phyloP scores from a whole-genome alignment of 257 asterid species.

The Ligustrum vulgare region DNA sequence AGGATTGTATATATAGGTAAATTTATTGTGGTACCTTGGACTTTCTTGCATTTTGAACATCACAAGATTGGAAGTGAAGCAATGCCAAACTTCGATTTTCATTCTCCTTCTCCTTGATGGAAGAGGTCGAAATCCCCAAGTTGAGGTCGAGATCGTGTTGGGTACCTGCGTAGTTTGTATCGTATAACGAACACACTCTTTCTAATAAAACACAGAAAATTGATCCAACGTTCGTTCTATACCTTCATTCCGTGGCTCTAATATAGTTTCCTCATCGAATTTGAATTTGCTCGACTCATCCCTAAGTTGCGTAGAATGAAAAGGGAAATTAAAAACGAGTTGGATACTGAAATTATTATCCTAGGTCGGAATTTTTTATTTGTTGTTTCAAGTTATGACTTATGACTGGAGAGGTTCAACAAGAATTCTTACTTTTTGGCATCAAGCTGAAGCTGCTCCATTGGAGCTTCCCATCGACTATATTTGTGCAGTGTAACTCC shows the following conservation, averaged over 20 bases:
- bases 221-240: too few relatives aligned
- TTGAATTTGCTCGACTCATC: too few relatives aligned
- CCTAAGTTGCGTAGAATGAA: constrained; percentile 41
- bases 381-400: too few relatives aligned
- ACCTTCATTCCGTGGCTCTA: too few relatives aligned
- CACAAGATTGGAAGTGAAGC: constrained; percentile 43
- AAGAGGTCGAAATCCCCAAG: constrained; percentile 61
- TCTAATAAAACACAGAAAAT: too few relatives aligned
- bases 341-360: too few relatives aligned
- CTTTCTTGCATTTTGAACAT: constrained; percentile 38
- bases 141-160: constrained; percentile 62
- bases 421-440: constrained; percentile 50
- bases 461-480: constrained; percentile 72
- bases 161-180: constrained; percentile 33
- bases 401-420: too few relatives aligned
- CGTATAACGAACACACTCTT: too few relatives aligned
- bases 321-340: constrained; percentile 19
- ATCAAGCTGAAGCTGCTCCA: constrained; percentile 58
- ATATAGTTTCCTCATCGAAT: too few relatives aligned
- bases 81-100: constrained; percentile 40
- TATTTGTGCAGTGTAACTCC: constrained; percentile 65
- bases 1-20: background rate
- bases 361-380: too few relatives aligned
- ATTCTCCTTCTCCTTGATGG: constrained; percentile 43
- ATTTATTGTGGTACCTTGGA: constrained; percentile 33